Evolutionary conservation across 31 red algal species (phyloP).

Genomic region (Bonnemaisonia californica): DNA sequence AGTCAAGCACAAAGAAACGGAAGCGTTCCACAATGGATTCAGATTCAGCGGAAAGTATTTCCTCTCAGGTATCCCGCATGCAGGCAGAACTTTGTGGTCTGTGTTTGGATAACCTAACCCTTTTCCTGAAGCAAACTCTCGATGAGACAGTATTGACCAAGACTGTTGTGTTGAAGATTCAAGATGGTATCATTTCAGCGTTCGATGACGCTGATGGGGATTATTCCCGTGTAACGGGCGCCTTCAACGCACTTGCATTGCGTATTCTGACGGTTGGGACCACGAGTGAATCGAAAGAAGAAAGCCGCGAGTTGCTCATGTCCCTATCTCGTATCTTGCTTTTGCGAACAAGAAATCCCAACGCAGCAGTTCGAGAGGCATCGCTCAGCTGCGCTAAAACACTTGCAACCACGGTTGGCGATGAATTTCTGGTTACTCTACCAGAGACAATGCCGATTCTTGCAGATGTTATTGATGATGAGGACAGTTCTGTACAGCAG

Average conservation of each 20-base stretch:
- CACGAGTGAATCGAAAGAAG: constrained; percentile 51
- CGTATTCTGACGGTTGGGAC: constrained; percentile 37
- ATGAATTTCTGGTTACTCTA: constrained; percentile 71
- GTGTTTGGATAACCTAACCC: constrained; percentile 34
- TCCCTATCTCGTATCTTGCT: constrained; percentile 42
- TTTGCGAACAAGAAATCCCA: constrained; percentile 18
- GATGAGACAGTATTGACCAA: constrained; percentile 24
- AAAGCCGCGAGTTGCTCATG: constrained; percentile 52
- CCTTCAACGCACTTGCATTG: constrained; percentile 25
- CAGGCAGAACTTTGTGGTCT: constrained; percentile 8
- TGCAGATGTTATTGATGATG: constrained; percentile 77
- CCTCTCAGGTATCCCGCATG: background rate
- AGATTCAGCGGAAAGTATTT: background rate
- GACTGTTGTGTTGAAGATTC: constrained; percentile 53
- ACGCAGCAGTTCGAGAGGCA: constrained; percentile 29
- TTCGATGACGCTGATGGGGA: constrained; percentile 45
- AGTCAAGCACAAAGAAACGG: background rate
- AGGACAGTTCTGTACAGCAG: constrained; percentile 13
- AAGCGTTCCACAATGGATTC: background rate
- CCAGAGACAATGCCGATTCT: constrained; percentile 74
- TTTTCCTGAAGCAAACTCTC: constrained; percentile 47
- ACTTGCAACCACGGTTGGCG: constrained; percentile 54
- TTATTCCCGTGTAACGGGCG: constrained; percentile 7
- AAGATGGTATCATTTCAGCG: constrained; percentile 27
- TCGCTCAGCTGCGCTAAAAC: constrained; percentile 13